Evolutionary conservation across 768 basidiomycete species (phyloP), one percentile per base, ranked within the genome.

Genomic region (Rubroboletus satanas): DNA sequence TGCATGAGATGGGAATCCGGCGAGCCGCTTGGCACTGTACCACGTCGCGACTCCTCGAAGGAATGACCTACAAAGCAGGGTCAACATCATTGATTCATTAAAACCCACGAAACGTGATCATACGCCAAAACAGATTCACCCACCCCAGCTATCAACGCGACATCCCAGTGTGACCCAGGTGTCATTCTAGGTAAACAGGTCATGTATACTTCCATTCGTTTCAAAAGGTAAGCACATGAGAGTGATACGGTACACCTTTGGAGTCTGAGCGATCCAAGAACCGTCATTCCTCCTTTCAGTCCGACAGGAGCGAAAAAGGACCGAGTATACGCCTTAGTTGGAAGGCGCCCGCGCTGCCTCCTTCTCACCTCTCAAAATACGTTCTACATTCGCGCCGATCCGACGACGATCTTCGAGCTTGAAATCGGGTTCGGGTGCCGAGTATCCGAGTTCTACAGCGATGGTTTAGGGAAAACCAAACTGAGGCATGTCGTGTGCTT

Each of bases 261-360:
- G 14, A 11, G n/a, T 9, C 45, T n/a, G 4, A 14, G n/a, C 3
- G n/a, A 14, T 18, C 14, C 18, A 32, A 21, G 18, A 5, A 21
- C 4, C 12, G 2, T 32, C 45, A 31, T 32, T 21, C 12, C 12
- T 29, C 5, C 28, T 28, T 45, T n/a, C 17, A 11, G 28, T 7
- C 10, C 9, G 26, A 26, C 26, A 18, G 7, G 28, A n/a, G 1
- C n/a, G 7, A 18, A 12, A 12, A 31, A 31, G n/a, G 18, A 14
- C 8, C 3, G 23, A n/a, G n/a, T 1, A 7, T n/a, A 21, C 5
- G 3, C 14, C 12, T 61, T 61, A 69, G 57, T 61, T 55, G 5
- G 56, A 54, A 42, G 87, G 86, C 4, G 87, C 85, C 36, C 76
- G 75, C 0, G 84, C 88, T 32, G 88, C 88, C 54, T 85, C 83